Percentiles rank a stretch among this genome's conserved stretches.
phyloP scores from a whole-genome alignment of 163 green algal species.

The Chloromonas sp. region DNA sequence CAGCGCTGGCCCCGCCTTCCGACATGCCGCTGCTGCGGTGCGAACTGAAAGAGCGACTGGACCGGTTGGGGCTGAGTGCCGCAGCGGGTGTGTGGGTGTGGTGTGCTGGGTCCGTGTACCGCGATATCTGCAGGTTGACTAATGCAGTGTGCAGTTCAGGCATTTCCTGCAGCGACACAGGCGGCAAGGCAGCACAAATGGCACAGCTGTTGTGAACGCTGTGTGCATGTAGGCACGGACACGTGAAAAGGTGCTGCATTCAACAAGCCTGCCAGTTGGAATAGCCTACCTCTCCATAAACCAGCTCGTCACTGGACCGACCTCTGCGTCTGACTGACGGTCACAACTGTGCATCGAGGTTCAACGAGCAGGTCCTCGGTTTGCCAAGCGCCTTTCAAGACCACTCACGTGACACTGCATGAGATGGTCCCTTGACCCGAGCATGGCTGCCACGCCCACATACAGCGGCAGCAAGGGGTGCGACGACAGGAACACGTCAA shows the following conservation, averaged over 20 bases:
- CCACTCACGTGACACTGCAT: slow-evolving; percentile 17
- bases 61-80: background rate
- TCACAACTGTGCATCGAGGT: too few relatives aligned
- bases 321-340: too few relatives aligned
- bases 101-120: background rate
- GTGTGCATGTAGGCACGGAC: too few relatives aligned
- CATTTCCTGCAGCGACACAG: background rate
- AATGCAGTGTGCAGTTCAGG: background rate
- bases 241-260: too few relatives aligned
- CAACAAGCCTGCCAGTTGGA: too few relatives aligned
- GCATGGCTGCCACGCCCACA: slow-evolving; percentile 66
- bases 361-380: too few relatives aligned
- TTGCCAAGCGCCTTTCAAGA: too few relatives aligned
- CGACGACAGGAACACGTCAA: slow-evolving; percentile 85
- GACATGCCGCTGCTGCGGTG: background rate
- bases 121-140: background rate
- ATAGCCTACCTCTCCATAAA: too few relatives aligned
- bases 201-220: too few relatives aligned
- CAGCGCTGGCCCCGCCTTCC: too few relatives aligned
- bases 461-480: slow-evolving; percentile 93
- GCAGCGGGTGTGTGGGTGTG: background rate
- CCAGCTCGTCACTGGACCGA: too few relatives aligned
- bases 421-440: slow-evolving; percentile 43
- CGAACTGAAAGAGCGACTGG: background rate
- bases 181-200: too few relatives aligned